Conservation (phyloP, 2,329 filamentous ascomycete species). For the Venturia aucupariae region DNA sequence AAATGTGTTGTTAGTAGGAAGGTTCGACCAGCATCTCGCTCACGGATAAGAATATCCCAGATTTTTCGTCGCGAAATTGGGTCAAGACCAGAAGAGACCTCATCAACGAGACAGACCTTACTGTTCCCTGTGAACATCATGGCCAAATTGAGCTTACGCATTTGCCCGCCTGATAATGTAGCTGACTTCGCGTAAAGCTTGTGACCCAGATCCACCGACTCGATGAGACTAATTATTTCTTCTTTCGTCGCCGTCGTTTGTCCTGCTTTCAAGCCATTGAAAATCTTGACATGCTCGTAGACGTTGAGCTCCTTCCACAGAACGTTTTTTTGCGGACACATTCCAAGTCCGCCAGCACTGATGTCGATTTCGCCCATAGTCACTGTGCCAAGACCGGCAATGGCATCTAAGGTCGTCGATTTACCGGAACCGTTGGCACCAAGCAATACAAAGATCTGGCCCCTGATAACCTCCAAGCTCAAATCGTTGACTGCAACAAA, state of each 20-base stretch:
- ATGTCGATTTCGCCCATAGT: slow-evolving; percentile 70
- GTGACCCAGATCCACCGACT: slow-evolving; percentile 61
- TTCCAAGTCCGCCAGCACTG: slow-evolving; percentile 63
- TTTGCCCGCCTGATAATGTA: slow-evolving; percentile 83
- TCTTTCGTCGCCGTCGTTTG: slow-evolving; percentile 45
- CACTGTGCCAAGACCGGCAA: slow-evolving; percentile 71
- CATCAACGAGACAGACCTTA: slow-evolving; percentile 80
- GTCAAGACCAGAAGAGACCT: slow-evolving; percentile 82
- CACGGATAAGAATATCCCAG: slow-evolving; percentile 84
- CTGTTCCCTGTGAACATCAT: slow-evolving; percentile 94
- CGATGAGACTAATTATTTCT: slow-evolving; percentile 55
- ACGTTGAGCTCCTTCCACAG: slow-evolving; percentile 86
- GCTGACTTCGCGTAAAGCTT: slow-evolving; percentile 65
- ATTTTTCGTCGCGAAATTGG: slow-evolving; percentile 80
- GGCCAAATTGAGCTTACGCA: slow-evolving; percentile 81
- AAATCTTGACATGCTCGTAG: slow-evolving; percentile 73
- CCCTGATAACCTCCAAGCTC: slow-evolving; percentile 60
- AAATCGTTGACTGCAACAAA: slow-evolving; percentile 74
- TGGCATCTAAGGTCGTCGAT: slow-evolving; percentile 78
- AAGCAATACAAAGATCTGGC: slow-evolving; percentile 77
- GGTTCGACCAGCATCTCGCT: slow-evolving; percentile 64
- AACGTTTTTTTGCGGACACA: slow-evolving; percentile 90
- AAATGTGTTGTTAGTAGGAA: slow-evolving; percentile 90
- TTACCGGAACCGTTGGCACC: slow-evolving; percentile 89
- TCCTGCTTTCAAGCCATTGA: slow-evolving; percentile 70